Evolutionary conservation across 2,329 filamentous ascomycete species (phyloP).

Genomic region (Ophiostoma ips): DNA sequence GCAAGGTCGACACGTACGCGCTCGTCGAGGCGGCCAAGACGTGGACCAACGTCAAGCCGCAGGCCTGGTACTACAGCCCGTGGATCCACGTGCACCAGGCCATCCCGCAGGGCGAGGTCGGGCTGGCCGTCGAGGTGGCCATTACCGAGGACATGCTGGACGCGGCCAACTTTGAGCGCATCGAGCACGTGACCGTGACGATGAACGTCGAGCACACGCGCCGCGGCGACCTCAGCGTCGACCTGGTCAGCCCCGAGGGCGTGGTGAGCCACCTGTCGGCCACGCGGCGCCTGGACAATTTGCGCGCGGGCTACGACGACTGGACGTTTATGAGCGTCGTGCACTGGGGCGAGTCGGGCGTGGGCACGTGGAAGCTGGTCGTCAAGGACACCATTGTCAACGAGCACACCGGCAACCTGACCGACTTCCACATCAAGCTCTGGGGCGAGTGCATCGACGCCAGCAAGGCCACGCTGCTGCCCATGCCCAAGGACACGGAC

Average conservation of each 20-base stretch:
- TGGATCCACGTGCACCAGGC: constrained; percentile 80
- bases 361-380: constrained; percentile 83
- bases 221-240: constrained; percentile 83
- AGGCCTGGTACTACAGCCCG: constrained; percentile 86
- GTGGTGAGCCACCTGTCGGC: constrained; percentile 74
- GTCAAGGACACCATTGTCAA: constrained; percentile 77
- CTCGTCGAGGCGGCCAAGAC: constrained; percentile 75
- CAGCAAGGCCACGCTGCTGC: constrained; percentile 56
- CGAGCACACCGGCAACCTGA: constrained; percentile 59
- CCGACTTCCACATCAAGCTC: constrained; percentile 85
- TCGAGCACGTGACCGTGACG: constrained; percentile 93
- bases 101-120: constrained; percentile 74
- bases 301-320: constrained; percentile 61
- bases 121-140: constrained; percentile 66
- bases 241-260: constrained; percentile 71
- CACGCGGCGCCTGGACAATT: constrained; percentile 54
- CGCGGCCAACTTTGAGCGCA: constrained; percentile 64
- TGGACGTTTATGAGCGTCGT: constrained; percentile 99
- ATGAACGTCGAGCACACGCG: constrained; percentile 89
- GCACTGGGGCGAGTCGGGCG: constrained; percentile 83
- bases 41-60: constrained; percentile 83
- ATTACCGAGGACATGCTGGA: constrained; percentile 71
- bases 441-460: constrained; percentile 83
- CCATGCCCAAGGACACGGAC: constrained; percentile 70
- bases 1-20: constrained; percentile 79